Percentiles rank a stretch among this genome's conserved stretches.
These are phyloP conservation scores for Rugonectria rugulosa DNA, from an alignment of 2,329 filamentous ascomycete genomes.

Conservation along the genomic window DNA sequence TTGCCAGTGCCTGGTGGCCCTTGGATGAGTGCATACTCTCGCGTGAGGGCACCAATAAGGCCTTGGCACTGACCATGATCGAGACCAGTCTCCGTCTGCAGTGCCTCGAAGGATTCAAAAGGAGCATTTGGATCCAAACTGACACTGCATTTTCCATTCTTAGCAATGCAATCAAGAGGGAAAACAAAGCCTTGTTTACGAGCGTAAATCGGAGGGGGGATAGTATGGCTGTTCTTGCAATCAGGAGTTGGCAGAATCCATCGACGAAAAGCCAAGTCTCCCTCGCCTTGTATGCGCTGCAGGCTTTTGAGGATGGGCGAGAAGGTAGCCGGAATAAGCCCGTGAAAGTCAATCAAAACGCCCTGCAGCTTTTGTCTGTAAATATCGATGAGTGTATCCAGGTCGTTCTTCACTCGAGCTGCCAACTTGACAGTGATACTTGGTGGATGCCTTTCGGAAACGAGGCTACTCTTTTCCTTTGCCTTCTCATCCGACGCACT, in stretches of 20 bases:
- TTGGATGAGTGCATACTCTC: constrained; percentile 68
- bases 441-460: constrained; percentile 8
- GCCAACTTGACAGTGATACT: constrained; percentile 12
- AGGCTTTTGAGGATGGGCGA: constrained; percentile 18
- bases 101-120: constrained; percentile 5
- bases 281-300: constrained; percentile 2
- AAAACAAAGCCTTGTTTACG: constrained; percentile 57
- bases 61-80: constrained; percentile 61
- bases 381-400: neutral
- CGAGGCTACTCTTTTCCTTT: constrained; percentile 27
- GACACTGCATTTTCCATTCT: constrained; percentile 7
- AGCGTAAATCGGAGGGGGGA: constrained; percentile 58
- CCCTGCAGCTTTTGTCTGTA: neutral
- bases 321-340: constrained; percentile 21
- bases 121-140: constrained; percentile 2
- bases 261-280: constrained; percentile 9
- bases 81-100: constrained; percentile 49
- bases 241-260: constrained; percentile 16
- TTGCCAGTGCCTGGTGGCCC: constrained; percentile 76
- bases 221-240: neutral
- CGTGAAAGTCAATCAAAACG: constrained; percentile 23
- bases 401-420: neutral
- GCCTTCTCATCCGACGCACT: constrained; percentile 30
- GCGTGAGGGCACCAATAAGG: constrained; percentile 59
- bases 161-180: constrained; percentile 46